Base-by-base conservation (phyloP, 1,139 yeast species). In the Lodderomyces orthopsilosis region DNA sequence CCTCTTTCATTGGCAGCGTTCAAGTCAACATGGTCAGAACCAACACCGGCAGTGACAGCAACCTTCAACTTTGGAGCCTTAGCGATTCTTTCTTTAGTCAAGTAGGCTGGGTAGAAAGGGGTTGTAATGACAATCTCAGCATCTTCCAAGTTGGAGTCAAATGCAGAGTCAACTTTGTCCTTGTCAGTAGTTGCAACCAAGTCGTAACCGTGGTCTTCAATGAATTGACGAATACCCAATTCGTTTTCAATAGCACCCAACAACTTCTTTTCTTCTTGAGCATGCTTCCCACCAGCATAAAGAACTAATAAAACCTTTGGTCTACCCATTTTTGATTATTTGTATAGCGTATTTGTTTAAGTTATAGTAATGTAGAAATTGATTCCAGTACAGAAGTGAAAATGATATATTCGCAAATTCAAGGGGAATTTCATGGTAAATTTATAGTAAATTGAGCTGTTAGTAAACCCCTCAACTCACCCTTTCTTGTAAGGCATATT, bases 51-150 rank as follows among this genome's bases (percentile, higher is more conserved):
- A 42, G 93, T 86, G 55, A 85, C 71, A 51, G 85, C 74, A 46
- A 83, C 61, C 68, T 85, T 85, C 65, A 86, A 75, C 50, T 85
- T 85, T 59, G 83, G 82, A 40, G 94, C 93, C 59, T 79, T 77
- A 41, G 66, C 81, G 51, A 86, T 74, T 55, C 94, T 74, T 55
- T 80, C 83, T 47, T 70, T 70, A 42, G 84, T 79, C 58, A 86
- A 71, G 64, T 86, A 86, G 27, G 85, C 94, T 7, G 95, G 95
- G 68, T 77, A 88, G 74, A 86, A 86, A 3, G 95, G 95, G 21
- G 93, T 85, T 42, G 93, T 82, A 64, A 86, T 85, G 56, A 86
- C 77, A 44, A 86, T 69, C 54, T 86, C 94, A 5, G 91, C 85
- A 19, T 47, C 46, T 12, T 40, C 39, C 35, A 46, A 43, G 27